Evolutionary conservation across 2,329 filamentous ascomycete species (phyloP).

Genomic region (Colletotrichum sp.): DNA sequence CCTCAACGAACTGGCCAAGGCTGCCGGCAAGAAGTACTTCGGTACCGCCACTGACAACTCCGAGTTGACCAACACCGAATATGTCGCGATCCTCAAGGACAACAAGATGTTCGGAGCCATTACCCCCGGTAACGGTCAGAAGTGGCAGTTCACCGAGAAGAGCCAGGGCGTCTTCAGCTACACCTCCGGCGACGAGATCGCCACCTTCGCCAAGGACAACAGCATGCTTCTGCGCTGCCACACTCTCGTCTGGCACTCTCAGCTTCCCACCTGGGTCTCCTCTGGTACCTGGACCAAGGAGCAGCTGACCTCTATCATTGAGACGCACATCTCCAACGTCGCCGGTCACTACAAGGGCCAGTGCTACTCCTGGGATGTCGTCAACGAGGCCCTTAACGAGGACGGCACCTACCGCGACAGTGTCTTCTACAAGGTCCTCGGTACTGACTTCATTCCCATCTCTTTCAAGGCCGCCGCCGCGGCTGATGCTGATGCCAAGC

Average conservation of each 20-base stretch:
- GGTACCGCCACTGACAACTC: conserved; percentile 68
- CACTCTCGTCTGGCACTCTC: conserved; percentile 46
- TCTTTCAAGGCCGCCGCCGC: conserved; percentile 50
- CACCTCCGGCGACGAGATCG: conserved; percentile 59
- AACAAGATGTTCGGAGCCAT: conserved; percentile 69
- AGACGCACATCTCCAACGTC: conserved; percentile 55
- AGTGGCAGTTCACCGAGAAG: conserved; percentile 69
- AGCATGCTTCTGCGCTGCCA: conserved; percentile 52
- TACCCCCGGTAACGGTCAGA: conserved; percentile 67
- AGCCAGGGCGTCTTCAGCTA: conserved; percentile 61
- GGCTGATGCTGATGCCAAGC: conserved; percentile 44
- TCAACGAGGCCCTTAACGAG: conserved; percentile 52
- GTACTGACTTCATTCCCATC: conserved; percentile 47
- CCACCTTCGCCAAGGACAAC: conserved; percentile 39
- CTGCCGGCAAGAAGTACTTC: conserved; percentile 55
- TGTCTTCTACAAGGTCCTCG: conserved; percentile 49
- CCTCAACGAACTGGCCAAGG: conserved; percentile 31
- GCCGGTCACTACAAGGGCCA: conserved; percentile 48
- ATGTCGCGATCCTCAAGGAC: conserved; percentile 58
- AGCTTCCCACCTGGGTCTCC: conserved; percentile 51
- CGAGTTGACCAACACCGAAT: conserved; percentile 53
- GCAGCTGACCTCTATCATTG: conserved; percentile 40
- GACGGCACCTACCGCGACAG: conserved; percentile 42
- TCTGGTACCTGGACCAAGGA: conserved; percentile 41
- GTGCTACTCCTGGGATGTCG: conserved; percentile 58